Evolutionary conservation across 2,329 filamentous ascomycete genomes (phyloP).

Genomic region (Scytalidium sp.): DNA sequence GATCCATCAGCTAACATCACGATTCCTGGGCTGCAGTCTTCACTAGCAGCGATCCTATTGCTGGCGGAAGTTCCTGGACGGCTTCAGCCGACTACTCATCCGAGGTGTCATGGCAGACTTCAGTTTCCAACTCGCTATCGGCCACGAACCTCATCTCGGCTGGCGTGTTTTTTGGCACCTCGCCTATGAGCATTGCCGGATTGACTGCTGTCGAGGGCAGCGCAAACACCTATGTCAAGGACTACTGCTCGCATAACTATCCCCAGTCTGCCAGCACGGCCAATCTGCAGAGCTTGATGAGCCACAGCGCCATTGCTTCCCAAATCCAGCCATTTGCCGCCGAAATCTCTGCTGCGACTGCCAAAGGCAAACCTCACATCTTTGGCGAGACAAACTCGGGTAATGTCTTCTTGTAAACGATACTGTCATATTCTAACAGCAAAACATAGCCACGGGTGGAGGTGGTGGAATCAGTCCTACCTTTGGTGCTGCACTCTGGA

Average conservation of each 20-base stretch:
- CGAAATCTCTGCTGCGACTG: constrained; percentile 18
- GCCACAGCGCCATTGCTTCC: constrained; percentile 19
- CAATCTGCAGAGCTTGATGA: constrained; percentile 17
- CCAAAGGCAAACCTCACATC: constrained; percentile 23
- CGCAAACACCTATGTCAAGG: constrained; percentile 14
- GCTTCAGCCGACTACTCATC: constrained; percentile 19
- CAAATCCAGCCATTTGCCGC: constrained; percentile 17
- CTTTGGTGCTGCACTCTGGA: constrained; percentile 26
- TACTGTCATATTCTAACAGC: constrained; percentile 22
- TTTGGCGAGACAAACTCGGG: constrained; percentile 28
- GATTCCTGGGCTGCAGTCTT: not conserved
- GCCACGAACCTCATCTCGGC: constrained; percentile 21
- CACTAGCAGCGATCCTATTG: constrained; percentile 27
- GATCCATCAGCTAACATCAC: no score
- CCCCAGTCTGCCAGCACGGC: constrained; percentile 33
- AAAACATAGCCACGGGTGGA: not conserved
- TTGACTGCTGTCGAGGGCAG: not conserved
- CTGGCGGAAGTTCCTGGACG: constrained; percentile 13
- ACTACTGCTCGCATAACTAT: constrained; percentile 30
- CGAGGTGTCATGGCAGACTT: constrained; percentile 21
- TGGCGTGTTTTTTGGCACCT: constrained; percentile 5
- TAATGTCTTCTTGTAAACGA: no score
- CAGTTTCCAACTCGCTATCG: constrained; percentile 16
- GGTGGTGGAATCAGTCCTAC: constrained; percentile 23
- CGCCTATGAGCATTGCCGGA: not conserved